Percentiles rank a stretch among this genome's conserved stretches.
Evolutionary conservation across 2,329 filamentous ascomycete species (phyloP).

Genomic region (Venturia pyrina): DNA sequence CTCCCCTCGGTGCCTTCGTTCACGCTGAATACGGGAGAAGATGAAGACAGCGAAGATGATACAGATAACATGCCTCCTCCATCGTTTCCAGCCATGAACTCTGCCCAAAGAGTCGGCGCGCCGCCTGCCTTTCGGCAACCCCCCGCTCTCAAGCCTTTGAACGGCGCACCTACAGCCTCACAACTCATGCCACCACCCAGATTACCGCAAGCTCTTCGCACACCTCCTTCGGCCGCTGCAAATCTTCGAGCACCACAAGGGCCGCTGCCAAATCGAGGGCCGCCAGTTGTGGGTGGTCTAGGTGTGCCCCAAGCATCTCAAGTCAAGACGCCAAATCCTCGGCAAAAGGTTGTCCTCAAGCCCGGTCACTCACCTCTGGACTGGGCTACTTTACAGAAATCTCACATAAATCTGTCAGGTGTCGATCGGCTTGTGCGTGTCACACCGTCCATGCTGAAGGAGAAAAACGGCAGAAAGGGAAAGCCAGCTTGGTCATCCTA

Average conservation of each 20-base stretch:
- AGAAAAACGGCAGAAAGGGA: slow-evolving; percentile 72
- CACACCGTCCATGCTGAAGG: slow-evolving; percentile 68
- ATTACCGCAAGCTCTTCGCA: slow-evolving; percentile 14
- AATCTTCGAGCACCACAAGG: slow-evolving; percentile 36
- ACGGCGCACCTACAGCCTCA: slow-evolving; percentile 15
- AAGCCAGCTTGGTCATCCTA: slow-evolving; percentile 85
- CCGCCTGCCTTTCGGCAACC: background rate
- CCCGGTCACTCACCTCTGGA: slow-evolving; percentile 92
- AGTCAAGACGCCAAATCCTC: slow-evolving; percentile 34
- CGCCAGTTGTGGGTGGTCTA: slow-evolving; percentile 29
- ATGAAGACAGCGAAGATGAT: slow-evolving; percentile 22
- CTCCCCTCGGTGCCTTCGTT: slow-evolving; percentile 20
- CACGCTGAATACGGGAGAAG: slow-evolving; percentile 20
- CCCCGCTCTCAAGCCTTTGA: slow-evolving; percentile 10
- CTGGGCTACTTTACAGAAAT: slow-evolving; percentile 80
- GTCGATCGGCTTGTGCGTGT: slow-evolving; percentile 56
- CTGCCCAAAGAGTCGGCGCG: slow-evolving; percentile 33
- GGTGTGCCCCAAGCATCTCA: slow-evolving; percentile 17
- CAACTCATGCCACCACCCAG: slow-evolving; percentile 26
- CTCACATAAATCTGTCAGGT: slow-evolving; percentile 42
- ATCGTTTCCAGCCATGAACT: slow-evolving; percentile 36
- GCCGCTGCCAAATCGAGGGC: slow-evolving; percentile 38
- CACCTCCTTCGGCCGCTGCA: slow-evolving; percentile 23
- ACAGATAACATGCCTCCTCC: slow-evolving; percentile 29
- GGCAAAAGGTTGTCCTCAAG: slow-evolving; percentile 64